Conservation (phyloP, 192 early-diverging fungal species). For the Coemansia javaensis region DNA sequence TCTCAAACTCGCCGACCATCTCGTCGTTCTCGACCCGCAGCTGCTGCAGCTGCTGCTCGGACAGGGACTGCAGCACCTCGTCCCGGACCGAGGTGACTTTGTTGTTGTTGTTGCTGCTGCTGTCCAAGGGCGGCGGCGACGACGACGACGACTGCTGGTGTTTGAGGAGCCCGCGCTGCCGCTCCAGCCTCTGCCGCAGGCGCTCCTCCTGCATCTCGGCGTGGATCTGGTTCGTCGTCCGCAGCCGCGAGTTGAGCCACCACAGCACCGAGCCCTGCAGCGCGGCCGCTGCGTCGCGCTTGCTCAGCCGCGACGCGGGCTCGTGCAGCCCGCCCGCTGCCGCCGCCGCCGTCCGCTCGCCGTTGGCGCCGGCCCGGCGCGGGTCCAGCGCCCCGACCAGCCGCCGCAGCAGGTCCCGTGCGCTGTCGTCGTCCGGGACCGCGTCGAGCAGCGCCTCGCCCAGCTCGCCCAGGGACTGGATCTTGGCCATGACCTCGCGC, state of each 20-base stretch:
- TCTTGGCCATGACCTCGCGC: slow-evolving; percentile 53
- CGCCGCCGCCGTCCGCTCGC: background rate
- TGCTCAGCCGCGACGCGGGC: slow-evolving; percentile 51
- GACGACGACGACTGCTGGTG: slow-evolving; percentile 2
- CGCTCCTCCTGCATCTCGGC: slow-evolving; percentile 67
- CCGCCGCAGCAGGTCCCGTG: slow-evolving; percentile 35
- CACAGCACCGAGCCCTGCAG: slow-evolving; percentile 66
- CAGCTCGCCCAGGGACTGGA: slow-evolving; percentile 54
- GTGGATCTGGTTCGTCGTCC: slow-evolving; percentile 61
- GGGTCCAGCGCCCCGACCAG: slow-evolving; percentile 43
- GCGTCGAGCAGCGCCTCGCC: slow-evolving; percentile 42
- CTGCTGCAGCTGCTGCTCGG: slow-evolving; percentile 52
- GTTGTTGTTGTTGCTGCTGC: slow-evolving; percentile 6
- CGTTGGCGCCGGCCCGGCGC: slow-evolving; percentile 15
- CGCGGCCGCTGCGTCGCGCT: slow-evolving; percentile 56
- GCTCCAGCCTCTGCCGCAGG: slow-evolving; percentile 62
- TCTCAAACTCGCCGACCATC: slow-evolving; percentile 68
- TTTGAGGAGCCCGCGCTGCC: slow-evolving; percentile 50
- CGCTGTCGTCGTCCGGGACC: slow-evolving; percentile 16
- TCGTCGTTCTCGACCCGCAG: slow-evolving; percentile 64
- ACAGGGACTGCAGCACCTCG: slow-evolving; percentile 54
- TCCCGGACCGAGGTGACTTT: background rate
- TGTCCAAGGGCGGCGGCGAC: too few species aligned
- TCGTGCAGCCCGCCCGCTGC: too few species aligned
- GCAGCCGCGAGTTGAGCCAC: slow-evolving; percentile 63